Evolutionary conservation across 495 filamentous ascomycete genomes (phyloP).

Genomic region (Penicillium coprophilum): DNA sequence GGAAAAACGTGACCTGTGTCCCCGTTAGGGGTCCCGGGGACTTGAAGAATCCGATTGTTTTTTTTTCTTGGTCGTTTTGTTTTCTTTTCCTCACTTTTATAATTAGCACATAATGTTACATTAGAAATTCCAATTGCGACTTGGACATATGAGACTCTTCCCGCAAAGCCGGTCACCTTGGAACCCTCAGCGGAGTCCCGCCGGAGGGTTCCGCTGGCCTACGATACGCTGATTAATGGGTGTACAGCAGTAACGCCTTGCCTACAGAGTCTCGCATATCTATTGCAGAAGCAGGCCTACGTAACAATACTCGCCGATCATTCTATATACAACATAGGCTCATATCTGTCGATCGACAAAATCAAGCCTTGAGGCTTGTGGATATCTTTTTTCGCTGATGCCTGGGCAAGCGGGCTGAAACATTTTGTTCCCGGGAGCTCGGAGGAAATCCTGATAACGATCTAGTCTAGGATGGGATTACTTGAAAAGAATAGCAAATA

Average conservation of each 20-base stretch:
- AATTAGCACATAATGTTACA: background rate
- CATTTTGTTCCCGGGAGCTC: conserved; percentile 5
- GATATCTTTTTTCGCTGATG: conserved; percentile 12
- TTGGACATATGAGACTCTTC: background rate
- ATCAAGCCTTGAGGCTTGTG: conserved; percentile 14
- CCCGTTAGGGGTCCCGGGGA: background rate
- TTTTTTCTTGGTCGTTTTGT: background rate
- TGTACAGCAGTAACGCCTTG: conserved; percentile 3
- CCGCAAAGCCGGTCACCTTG: background rate
- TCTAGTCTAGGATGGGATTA: background rate
- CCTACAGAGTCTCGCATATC: background rate
- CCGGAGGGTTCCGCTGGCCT: conserved; percentile 36
- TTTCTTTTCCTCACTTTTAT: background rate
- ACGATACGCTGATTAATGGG: conserved; percentile 10
- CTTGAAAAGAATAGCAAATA: background rate
- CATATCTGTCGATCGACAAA: conserved; percentile 1
- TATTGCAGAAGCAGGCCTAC: background rate
- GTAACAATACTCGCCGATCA: background rate
- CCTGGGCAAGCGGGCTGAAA: conserved; percentile 7
- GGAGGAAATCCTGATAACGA: conserved; percentile 2
- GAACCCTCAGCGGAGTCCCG: conserved; percentile 37
- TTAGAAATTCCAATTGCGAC: background rate
- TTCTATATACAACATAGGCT: background rate
- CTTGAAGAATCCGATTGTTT: background rate
- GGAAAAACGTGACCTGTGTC: conserved; percentile 11